These are phyloP conservation scores for Pythium utonaiense DNA, from an alignment of 352 stramenopile genomes.

Conservation along the genomic window DNA sequence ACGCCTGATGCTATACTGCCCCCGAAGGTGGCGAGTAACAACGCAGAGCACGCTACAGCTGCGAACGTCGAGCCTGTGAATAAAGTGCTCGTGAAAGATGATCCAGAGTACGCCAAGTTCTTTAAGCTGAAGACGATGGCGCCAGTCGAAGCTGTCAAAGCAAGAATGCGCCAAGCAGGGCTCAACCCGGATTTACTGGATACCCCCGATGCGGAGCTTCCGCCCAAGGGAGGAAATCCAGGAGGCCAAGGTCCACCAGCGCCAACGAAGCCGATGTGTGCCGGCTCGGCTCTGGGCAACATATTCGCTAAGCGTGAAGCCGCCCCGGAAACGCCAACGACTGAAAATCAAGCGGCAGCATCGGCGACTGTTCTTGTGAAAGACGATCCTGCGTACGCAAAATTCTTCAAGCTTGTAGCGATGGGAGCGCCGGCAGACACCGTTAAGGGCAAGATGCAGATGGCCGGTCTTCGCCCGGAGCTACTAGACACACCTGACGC, in stretches of 20 bases:
- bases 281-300: slow-evolving; percentile 10
- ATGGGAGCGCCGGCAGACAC: slow-evolving; percentile 56
- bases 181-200: slow-evolving; percentile 65
- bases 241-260: slow-evolving; percentile 9
- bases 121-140: slow-evolving; percentile 75
- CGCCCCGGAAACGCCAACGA: not conserved
- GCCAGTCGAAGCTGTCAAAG: slow-evolving; percentile 47
- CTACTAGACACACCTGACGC: slow-evolving; percentile 62
- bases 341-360: slow-evolving; percentile 1
- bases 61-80: slow-evolving; percentile 3
- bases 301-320: slow-evolving; percentile 22
- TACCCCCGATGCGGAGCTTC: slow-evolving; percentile 47
- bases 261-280: slow-evolving; percentile 10
- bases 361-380: slow-evolving; percentile 43
- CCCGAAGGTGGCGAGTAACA: slow-evolving; percentile 8
- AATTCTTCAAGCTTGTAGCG: slow-evolving; percentile 69
- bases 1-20: slow-evolving; percentile 51
- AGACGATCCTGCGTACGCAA: slow-evolving; percentile 59
- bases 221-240: slow-evolving; percentile 11
- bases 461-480: slow-evolving; percentile 50
- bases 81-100: slow-evolving; percentile 52
- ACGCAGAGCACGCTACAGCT: slow-evolving; percentile 14
- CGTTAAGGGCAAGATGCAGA: slow-evolving; percentile 69
- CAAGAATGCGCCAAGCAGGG: slow-evolving; percentile 53
- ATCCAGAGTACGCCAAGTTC: slow-evolving; percentile 61